phyloP scores from a whole-genome alignment of 768 basidiomycete species.

The Boletus sp. region DNA sequence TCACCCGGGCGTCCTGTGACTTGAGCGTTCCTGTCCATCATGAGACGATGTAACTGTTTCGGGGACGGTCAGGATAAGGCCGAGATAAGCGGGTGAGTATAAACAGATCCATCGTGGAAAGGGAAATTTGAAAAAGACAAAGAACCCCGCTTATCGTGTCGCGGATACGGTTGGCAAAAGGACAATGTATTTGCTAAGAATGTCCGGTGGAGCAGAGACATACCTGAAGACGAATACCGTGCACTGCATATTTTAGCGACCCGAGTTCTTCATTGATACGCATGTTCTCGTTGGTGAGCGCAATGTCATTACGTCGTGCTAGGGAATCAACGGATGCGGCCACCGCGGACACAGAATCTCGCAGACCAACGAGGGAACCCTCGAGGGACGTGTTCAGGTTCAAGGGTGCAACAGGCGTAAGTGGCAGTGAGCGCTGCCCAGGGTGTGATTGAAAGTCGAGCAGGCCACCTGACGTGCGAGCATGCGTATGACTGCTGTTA shows the following conservation, averaged over 20 bases:
- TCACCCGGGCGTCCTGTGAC: slow-evolving; percentile 45
- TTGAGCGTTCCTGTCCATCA: slow-evolving; percentile 72
- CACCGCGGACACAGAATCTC: slow-evolving; percentile 58
- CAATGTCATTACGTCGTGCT: slow-evolving; percentile 60
- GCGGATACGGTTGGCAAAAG: too few species aligned
- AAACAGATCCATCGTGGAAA: slow-evolving; percentile 6
- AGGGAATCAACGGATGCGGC: slow-evolving; percentile 59
- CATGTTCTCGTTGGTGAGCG: slow-evolving; percentile 66
- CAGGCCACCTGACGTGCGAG: slow-evolving; percentile 16
- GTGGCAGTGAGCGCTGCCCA: slow-evolving; percentile 28
- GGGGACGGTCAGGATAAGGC: slow-evolving; percentile 10
- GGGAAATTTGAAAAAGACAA: slow-evolving; percentile 8
- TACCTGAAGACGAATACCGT: slow-evolving; percentile 80
- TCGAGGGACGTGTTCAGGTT: slow-evolving; percentile 61
- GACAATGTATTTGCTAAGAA: slow-evolving; percentile 1
- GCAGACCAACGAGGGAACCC: slow-evolving; percentile 54
- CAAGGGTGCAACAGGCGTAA: slow-evolving; percentile 52
- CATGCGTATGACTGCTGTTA: slow-evolving; percentile 11
- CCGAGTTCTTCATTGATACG: slow-evolving; percentile 72
- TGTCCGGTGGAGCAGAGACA: slow-evolving; percentile 17
- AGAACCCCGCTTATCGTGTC: background rate
- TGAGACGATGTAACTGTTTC: slow-evolving; percentile 60
- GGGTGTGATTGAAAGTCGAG: slow-evolving; percentile 21
- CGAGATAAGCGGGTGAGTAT: slow-evolving; percentile 12
- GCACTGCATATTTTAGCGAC: slow-evolving; percentile 62